Evolutionary conservation across 2,329 filamentous ascomycete genomes (phyloP).

Genomic region (Paecilomyces niveus): DNA sequence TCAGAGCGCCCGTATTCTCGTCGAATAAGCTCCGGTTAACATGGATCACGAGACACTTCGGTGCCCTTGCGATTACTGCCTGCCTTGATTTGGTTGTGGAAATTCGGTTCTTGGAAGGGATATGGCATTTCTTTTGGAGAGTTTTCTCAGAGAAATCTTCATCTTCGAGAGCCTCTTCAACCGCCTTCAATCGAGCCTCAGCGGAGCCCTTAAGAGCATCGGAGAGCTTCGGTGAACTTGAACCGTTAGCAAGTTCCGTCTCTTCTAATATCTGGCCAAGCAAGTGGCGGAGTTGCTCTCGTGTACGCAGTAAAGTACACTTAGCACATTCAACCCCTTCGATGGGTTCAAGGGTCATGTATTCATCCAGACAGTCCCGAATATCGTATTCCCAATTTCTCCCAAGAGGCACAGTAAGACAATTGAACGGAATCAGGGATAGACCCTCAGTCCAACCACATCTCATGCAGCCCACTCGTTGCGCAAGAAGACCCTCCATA

Average conservation of each 20-base stretch:
- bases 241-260: conserved; percentile 11
- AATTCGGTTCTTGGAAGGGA: conserved; percentile 60
- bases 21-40: conserved; percentile 90
- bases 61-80: conserved; percentile 74
- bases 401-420: conserved; percentile 77
- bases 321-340: conserved; percentile 86
- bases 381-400: conserved; percentile 60
- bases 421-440: conserved; percentile 89
- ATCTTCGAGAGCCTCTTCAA: conserved; percentile 66
- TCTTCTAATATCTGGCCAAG: conserved; percentile 35
- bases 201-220: conserved; percentile 36
- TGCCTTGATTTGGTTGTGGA: conserved; percentile 83
- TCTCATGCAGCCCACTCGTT: conserved; percentile 76
- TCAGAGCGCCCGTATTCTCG: conserved; percentile 67
- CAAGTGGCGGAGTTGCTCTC: conserved; percentile 46
- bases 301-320: conserved; percentile 66
- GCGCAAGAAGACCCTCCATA: conserved; percentile 78
- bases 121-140: conserved; percentile 57
- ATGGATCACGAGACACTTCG: conserved; percentile 74
- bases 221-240: conserved; percentile 19
- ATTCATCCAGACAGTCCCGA: conserved; percentile 73
- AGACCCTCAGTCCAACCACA: conserved; percentile 86
- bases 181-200: conserved; percentile 52
- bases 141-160: conserved; percentile 72
- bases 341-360: conserved; percentile 77